Evolutionary conservation across 1,139 yeast genomes (phyloP).

Genomic region (Scheffersomyces insectosa): DNA sequence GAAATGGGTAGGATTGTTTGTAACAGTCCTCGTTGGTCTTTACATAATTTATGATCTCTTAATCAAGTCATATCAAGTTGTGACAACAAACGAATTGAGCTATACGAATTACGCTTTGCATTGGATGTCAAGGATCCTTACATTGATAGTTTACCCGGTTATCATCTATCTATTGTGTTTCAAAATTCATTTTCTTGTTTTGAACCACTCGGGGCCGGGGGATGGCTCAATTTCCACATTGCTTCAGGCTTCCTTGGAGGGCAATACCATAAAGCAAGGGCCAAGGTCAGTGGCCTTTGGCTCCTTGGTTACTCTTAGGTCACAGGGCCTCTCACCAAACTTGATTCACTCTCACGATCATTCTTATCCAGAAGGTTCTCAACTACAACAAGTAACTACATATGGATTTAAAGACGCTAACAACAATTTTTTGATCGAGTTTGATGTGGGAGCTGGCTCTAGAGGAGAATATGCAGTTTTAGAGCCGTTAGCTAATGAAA

Average conservation of each 20-base stretch:
- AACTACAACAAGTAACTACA: constrained; percentile 74
- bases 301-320: constrained; percentile 63
- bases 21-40: constrained; percentile 81
- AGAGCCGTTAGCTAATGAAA: constrained; percentile 19
- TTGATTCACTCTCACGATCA: constrained; percentile 72
- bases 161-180: constrained; percentile 69
- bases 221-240: constrained; percentile 72
- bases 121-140: constrained; percentile 70
- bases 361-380: constrained; percentile 69
- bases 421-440: constrained; percentile 61
- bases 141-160: constrained; percentile 75
- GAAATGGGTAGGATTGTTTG: constrained; percentile 94
- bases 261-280: constrained; percentile 51
- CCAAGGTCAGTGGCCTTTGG: constrained; percentile 67
- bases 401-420: constrained; percentile 73
- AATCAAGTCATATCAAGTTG: constrained; percentile 56
- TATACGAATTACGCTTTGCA: constrained; percentile 51
- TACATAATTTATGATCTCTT: constrained; percentile 77
- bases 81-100: constrained; percentile 26
- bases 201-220: constrained; percentile 79
- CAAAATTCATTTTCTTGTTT: constrained; percentile 74
- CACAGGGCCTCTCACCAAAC: constrained; percentile 73
- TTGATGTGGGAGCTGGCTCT: constrained; percentile 28
- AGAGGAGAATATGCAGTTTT: constrained; percentile 31
- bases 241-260: constrained; percentile 65